Base-by-base conservation (phyloP, 371 early-diverging fungal species). In the Zancudomyces culisetae region DNA sequence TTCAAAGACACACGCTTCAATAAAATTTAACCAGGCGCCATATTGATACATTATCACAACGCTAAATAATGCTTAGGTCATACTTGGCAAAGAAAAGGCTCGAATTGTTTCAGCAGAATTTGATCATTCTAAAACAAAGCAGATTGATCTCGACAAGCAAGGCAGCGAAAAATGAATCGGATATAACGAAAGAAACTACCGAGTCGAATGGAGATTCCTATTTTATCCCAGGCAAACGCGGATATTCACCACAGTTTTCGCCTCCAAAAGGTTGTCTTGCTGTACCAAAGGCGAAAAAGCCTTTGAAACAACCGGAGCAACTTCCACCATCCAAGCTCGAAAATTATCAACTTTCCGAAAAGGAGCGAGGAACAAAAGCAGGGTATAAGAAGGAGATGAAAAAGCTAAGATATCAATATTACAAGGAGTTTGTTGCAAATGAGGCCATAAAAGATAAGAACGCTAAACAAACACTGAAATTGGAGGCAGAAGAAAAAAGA, bases 201-300 rank as follows among this genome's bases (percentile, higher is more conserved):
- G 45, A 45, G 6, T 4, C 45, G n/a, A 20, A 45, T 13, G 6
- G 10, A n/a, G 49, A 27, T 19, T 35, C 26, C 22, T 58, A 61
- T 51, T 66, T 50, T 46, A 49, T 62, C 13, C 43, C 66, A 0
- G 66, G 66, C 2, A 66, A 66, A 43, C 62, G 62, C 20, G 66
- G 66, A 15, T 66, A 60, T 39, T 61, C 66, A 39, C 66, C 66
- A 4, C 66, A 62, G 1, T 66, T 66, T 20, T 59, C 66, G 19
- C 66, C 66, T 15, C 66, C 66, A 1, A 61, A 55, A 41, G 56
- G 52, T 20, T 66, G 59, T 51, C 30, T 40, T 1, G 55, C 54
- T 3, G 56, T 24, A 29, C 62, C 60, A 2, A 47, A 52, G 13
- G 20, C 22, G 12, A 56, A 56, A 30, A 60, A 42, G 1, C 23